Percentiles rank a stretch among this genome's conserved stretches.
Conservation (phyloP, 805 yeast genomes). For the Candida glaebosa region DNA sequence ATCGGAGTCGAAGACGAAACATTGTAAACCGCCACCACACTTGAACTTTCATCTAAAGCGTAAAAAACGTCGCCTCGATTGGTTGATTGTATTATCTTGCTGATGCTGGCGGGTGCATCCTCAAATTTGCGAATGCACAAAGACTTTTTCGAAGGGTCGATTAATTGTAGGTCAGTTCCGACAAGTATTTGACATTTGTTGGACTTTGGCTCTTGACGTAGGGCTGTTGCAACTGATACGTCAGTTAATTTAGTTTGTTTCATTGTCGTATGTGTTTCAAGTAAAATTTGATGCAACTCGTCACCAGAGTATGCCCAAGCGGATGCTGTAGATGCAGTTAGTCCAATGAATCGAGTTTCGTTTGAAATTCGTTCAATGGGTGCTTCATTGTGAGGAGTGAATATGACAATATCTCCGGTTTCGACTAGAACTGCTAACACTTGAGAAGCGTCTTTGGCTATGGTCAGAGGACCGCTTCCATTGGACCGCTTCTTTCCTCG, state of each 20-base stretch:
- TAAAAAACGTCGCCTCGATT: conserved; percentile 28
- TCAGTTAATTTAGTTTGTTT: background rate
- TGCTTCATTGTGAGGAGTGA: conserved; percentile 42
- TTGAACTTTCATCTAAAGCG: conserved; percentile 25
- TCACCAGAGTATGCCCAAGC: conserved; percentile 21
- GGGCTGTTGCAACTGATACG: conserved; percentile 13
- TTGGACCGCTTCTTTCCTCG: conserved; percentile 22
- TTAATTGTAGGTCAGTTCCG: conserved; percentile 26
- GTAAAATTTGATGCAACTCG: conserved; percentile 4
- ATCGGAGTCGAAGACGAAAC: conserved; percentile 21
- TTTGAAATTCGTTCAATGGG: conserved; percentile 34
- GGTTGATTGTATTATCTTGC: conserved; percentile 30
- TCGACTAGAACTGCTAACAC: conserved; percentile 30
- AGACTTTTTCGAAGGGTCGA: conserved; percentile 20
- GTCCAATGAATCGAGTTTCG: conserved; percentile 16
- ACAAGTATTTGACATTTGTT: conserved; percentile 14
- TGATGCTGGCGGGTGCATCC: conserved; percentile 21
- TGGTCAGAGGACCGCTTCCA: background rate
- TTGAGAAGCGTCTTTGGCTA: conserved; percentile 6
- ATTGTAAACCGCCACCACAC: conserved; percentile 31
- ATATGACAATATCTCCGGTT: conserved; percentile 38
- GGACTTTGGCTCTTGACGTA: conserved; percentile 10
- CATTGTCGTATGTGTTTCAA: background rate
- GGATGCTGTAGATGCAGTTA: conserved; percentile 13
- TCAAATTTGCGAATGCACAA: background rate